A percentile compares a stretch with the other conserved stretches of the same genome.
Evolutionary conservation across 768 basidiomycete species (phyloP).

Genomic region (Termitomyces sp.): DNA sequence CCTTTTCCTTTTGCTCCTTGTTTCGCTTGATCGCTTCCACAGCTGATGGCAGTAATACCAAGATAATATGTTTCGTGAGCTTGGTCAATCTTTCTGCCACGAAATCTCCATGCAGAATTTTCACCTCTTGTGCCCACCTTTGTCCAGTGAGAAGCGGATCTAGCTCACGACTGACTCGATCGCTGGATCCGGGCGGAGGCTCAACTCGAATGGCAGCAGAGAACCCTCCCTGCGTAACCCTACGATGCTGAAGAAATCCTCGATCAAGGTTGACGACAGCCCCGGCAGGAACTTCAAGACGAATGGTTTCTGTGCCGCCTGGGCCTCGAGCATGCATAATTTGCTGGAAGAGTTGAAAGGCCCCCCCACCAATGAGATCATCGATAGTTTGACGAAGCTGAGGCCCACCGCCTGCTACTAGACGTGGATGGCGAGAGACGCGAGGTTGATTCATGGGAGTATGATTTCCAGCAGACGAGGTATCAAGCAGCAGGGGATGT

Average conservation of each 20-base stretch:
- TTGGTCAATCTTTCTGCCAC: conserved; percentile 61
- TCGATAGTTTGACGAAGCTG: conserved; percentile 76
- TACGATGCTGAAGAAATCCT: conserved; percentile 42
- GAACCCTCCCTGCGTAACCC: conserved; percentile 40
- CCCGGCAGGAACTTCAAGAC: conserved; percentile 70
- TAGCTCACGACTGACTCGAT: conserved; percentile 55
- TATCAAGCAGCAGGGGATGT: conserved; percentile 79
- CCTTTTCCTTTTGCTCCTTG: conserved; percentile 54
- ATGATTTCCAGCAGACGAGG: conserved; percentile 39
- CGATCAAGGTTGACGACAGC: conserved; percentile 58
- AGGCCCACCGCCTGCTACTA: conserved; percentile 41
- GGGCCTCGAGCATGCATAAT: conserved; percentile 59
- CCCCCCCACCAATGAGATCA: conserved; percentile 75
- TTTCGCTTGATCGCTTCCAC: conserved; percentile 55
- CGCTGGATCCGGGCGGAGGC: conserved; percentile 35
- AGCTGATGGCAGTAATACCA: conserved; percentile 78
- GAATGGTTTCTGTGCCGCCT: conserved; percentile 59
- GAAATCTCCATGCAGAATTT: conserved; percentile 73
- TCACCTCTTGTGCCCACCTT: conserved; percentile 87
- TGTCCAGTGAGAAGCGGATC: conserved; percentile 78
- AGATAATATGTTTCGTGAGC: conserved; percentile 63
- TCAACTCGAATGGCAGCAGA: conserved; percentile 63
- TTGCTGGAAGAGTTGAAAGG: conserved; percentile 79
- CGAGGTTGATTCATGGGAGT: conserved; percentile 40
- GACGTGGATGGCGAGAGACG: conserved; percentile 48